Conservation (phyloP, 495 filamentous ascomycete genomes). For the Hypoxylon trugodes region DNA sequence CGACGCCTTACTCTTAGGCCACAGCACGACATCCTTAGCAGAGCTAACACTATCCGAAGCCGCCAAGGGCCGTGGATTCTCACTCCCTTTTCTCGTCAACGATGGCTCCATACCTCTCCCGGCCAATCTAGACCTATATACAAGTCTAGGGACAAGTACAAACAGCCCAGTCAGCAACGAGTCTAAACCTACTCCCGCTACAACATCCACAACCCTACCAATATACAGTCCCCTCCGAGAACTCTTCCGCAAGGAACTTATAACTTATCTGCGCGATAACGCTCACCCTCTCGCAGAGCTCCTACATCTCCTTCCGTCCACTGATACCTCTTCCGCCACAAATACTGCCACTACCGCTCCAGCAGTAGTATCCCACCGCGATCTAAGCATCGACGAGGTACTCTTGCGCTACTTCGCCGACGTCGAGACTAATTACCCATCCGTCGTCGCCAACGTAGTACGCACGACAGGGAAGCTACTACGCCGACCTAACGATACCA, state of each 20-base stretch:
- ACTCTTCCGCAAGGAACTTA: conserved; percentile 79
- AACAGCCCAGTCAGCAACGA: not conserved
- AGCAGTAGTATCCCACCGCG: conserved; percentile 72
- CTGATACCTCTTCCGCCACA: not conserved
- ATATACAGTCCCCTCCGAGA: conserved; percentile 81
- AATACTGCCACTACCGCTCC: conserved; percentile 43
- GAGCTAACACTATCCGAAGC: conserved; percentile 86
- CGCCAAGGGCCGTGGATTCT: conserved; percentile 87
- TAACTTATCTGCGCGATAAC: conserved; percentile 64
- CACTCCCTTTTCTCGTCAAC: conserved; percentile 79
- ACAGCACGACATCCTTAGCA: conserved; percentile 87
- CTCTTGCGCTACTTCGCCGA: conserved; percentile 88
- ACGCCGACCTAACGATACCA: conserved; percentile 27
- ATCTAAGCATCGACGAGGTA: conserved; percentile 87
- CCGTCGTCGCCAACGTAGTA: conserved; percentile 93
- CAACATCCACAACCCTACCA: conserved; percentile 31
- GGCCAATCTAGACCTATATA: conserved; percentile 52
- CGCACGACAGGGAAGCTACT: conserved; percentile 82
- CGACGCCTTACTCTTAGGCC: conserved; percentile 78
- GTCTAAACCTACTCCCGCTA: not conserved
- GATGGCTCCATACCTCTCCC: conserved; percentile 73
- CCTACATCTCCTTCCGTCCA: conserved; percentile 57
- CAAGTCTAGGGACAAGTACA: not conserved
- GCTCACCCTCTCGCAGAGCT: conserved; percentile 60
- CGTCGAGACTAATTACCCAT: conserved; percentile 88